A percentile compares a stretch with the other conserved stretches of the same genome.
These are phyloP conservation scores for Zygosaccharomyces sapae DNA, from an alignment of 1,139 yeast species.

Conservation along the genomic window DNA sequence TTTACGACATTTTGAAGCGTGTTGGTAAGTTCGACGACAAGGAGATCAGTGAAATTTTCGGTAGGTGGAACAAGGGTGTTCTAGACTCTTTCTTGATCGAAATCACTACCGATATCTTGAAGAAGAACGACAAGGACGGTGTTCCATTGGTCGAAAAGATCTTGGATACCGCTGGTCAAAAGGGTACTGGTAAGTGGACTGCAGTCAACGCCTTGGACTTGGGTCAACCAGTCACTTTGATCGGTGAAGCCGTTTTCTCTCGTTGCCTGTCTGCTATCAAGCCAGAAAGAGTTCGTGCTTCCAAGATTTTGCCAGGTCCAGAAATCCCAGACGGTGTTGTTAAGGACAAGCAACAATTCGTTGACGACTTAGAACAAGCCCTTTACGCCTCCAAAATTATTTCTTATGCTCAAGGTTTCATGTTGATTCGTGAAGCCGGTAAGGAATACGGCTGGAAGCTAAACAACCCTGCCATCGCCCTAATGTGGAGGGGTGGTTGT, in stretches of 20 bases:
- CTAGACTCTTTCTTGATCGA: slow-evolving; percentile 95
- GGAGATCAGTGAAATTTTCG: slow-evolving; percentile 91
- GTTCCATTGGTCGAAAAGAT: slow-evolving; percentile 94
- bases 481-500: slow-evolving; percentile 99
- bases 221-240: slow-evolving; percentile 97
- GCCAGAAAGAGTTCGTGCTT: slow-evolving; percentile 83
- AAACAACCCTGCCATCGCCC: slow-evolving; percentile 96
- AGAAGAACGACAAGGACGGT: slow-evolving; percentile 83
- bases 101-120: slow-evolving; percentile 92
- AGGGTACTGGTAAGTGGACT: slow-evolving; percentile 99
- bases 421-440: slow-evolving; percentile 98
- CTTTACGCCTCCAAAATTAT: slow-evolving; percentile 97
- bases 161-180: slow-evolving; percentile 96
- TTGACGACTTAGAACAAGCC: slow-evolving; percentile 96
- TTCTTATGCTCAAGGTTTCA: slow-evolving; percentile 98
- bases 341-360: slow-evolving; percentile 75
- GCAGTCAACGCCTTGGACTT: slow-evolving; percentile 96
- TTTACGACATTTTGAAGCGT: slow-evolving; percentile 93
- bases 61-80: slow-evolving; percentile 95
- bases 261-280: slow-evolving; percentile 94
- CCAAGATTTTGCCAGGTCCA: slow-evolving; percentile 78
- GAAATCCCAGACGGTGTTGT: slow-evolving; percentile 51
- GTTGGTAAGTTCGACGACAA: slow-evolving; percentile 84
- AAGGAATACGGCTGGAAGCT: slow-evolving; percentile 94
- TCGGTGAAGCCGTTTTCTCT: slow-evolving; percentile 97